Percentiles rank a stretch among this genome's conserved stretches.
phyloP scores from a whole-genome alignment of 805 yeast genomes.

The Starmera dryadoides region DNA sequence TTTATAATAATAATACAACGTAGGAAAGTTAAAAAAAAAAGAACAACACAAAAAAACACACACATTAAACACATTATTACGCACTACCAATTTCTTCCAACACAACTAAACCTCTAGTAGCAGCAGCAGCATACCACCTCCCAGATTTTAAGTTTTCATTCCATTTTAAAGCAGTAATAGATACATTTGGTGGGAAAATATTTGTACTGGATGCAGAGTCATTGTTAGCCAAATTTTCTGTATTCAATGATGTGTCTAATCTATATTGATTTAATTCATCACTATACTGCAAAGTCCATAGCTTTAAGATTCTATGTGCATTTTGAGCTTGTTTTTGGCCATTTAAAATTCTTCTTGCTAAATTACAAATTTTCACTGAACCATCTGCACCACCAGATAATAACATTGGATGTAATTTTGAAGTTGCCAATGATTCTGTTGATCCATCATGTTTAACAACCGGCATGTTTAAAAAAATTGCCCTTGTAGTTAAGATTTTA shows the following conservation, averaged over 20 bases:
- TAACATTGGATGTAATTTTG: constrained; percentile 38
- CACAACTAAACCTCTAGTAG: constrained; percentile 43
- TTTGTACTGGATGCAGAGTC: constrained; percentile 19
- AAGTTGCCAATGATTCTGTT: constrained; percentile 30
- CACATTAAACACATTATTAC: neutral
- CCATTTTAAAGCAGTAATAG: constrained; percentile 51
- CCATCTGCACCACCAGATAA: constrained; percentile 48
- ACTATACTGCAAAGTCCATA: constrained; percentile 35
- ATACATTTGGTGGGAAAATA: constrained; percentile 43
- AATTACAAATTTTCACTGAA: constrained; percentile 31
- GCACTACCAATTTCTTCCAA: constrained; percentile 26
- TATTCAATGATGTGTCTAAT: constrained; percentile 32
- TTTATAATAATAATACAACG: no score
- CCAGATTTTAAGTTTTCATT: constrained; percentile 37
- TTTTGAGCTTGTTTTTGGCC: constrained; percentile 23
- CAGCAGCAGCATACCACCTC: constrained; percentile 46
- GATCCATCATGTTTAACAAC: constrained; percentile 34
- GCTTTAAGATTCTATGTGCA: constrained; percentile 23
- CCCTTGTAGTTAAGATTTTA: constrained; percentile 29
- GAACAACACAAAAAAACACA: neutral
- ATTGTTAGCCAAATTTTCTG: constrained; percentile 19
- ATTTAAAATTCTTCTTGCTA: constrained; percentile 28
- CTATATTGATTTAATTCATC: constrained; percentile 29
- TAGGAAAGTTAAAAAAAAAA: no score
- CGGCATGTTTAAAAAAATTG: constrained; percentile 23